These are phyloP conservation scores for Calonectria hongkongensis DNA, from an alignment of 2,329 filamentous ascomycete genomes.

Conservation along the genomic window DNA sequence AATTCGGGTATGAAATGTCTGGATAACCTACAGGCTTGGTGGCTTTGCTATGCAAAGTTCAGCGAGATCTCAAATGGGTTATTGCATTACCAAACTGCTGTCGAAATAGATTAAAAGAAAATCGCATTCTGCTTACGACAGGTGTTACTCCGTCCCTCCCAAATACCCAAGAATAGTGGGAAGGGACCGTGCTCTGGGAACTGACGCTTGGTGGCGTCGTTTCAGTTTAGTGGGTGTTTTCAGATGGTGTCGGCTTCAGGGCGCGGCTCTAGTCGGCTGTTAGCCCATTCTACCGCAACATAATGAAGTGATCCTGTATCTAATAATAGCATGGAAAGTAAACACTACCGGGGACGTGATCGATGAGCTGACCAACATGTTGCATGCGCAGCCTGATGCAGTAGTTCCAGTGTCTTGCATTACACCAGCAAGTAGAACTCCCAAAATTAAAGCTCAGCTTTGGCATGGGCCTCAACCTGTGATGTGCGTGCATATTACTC, in stretches of 20 bases:
- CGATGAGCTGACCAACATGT: not conserved
- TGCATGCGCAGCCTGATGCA: not conserved
- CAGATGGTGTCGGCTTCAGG: conserved; percentile 15
- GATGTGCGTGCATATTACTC: not conserved
- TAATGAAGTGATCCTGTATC: not conserved
- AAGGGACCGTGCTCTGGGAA: not conserved
- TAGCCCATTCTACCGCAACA: not conserved
- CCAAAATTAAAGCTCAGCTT: not conserved
- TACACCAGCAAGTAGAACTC: not conserved
- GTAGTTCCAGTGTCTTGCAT: not conserved
- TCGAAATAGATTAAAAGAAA: not conserved
- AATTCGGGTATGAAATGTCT: no score
- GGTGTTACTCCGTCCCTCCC: no score
- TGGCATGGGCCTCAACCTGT: no score
- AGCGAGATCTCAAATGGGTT: not conserved
- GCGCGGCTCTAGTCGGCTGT: not conserved
- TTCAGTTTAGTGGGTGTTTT: conserved; percentile 10
- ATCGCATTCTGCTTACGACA: not conserved
- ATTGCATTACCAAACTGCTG: not conserved
- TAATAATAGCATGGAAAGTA: not conserved
- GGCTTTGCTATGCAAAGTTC: not conserved
- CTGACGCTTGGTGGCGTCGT: not conserved
- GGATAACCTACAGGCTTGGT: not conserved
- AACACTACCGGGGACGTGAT: not conserved
- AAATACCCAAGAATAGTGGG: not conserved